phyloP scores from a whole-genome alignment of 1,284 basidiomycete species.

The Porodaedalea pini region DNA sequence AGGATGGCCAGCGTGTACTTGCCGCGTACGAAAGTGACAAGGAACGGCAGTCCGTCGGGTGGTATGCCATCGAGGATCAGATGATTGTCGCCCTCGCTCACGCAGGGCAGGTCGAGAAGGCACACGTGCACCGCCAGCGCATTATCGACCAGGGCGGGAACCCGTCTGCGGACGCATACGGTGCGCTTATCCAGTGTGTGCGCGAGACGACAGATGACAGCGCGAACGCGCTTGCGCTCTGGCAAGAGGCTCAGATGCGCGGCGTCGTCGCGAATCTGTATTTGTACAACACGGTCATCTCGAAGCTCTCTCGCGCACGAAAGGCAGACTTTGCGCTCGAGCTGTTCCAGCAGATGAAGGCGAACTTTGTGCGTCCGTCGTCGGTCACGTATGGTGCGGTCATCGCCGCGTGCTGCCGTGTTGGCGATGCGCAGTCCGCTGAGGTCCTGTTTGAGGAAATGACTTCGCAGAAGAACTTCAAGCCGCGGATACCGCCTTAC shows the following conservation, averaged over 20 bases:
- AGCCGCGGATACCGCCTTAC: slow-evolving; percentile 87
- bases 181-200: slow-evolving; percentile 80
- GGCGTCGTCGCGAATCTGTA: slow-evolving; percentile 79
- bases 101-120: slow-evolving; percentile 73
- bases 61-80: slow-evolving; percentile 80
- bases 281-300: slow-evolving; percentile 95
- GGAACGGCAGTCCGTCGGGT: slow-evolving; percentile 52
- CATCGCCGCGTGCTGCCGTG: slow-evolving; percentile 91
- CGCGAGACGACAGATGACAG: slow-evolving; percentile 95
- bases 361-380: slow-evolving; percentile 60
- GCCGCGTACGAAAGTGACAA: slow-evolving; percentile 43
- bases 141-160: slow-evolving; percentile 76
- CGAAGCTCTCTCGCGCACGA: slow-evolving; percentile 87
- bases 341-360: slow-evolving; percentile 84
- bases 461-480: slow-evolving; percentile 71
- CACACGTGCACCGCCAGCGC: slow-evolving; percentile 76
- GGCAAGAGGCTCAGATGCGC: slow-evolving; percentile 71
- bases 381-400: slow-evolving; percentile 95
- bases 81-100: slow-evolving; percentile 87
- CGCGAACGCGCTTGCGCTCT: slow-evolving; percentile 79
- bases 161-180: slow-evolving; percentile 87
- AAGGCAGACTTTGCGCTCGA: slow-evolving; percentile 87
- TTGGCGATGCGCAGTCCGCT: slow-evolving; percentile 85
- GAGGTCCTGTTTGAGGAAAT: slow-evolving; percentile 87
- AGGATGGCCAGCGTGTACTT: slow-evolving; percentile 64